Evolutionary conservation across 129 eudicot species (phyloP).

Genomic region (Flaveria bidentis): DNA sequence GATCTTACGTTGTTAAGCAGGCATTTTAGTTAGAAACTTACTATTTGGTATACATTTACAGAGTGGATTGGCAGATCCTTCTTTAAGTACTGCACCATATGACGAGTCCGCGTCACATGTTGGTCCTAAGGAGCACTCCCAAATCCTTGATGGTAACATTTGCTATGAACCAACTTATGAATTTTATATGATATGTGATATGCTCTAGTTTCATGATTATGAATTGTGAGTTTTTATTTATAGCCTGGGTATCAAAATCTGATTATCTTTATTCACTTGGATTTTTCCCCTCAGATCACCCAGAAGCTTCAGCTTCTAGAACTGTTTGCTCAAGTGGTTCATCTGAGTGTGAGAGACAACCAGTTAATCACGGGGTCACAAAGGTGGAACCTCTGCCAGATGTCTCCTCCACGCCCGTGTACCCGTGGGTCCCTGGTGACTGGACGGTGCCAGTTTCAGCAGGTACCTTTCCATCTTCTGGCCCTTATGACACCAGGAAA

Average conservation of each 20-base stretch:
- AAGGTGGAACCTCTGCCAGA: slow-evolving; percentile 40
- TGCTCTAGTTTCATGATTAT: slow-evolving; percentile 9
- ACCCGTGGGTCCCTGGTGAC: slow-evolving; percentile 36
- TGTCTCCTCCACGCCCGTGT: slow-evolving; percentile 40
- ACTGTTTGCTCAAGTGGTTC: slow-evolving; percentile 52
- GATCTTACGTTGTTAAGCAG: background rate
- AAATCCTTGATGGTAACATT: slow-evolving; percentile 16
- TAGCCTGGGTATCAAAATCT: slow-evolving; percentile 5
- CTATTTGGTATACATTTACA: slow-evolving; percentile 30
- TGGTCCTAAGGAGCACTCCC: slow-evolving; percentile 18
- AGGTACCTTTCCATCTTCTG: slow-evolving; percentile 29
- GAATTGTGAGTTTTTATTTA: background rate
- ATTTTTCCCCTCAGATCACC: slow-evolving; percentile 38
- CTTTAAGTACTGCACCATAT: slow-evolving; percentile 20
- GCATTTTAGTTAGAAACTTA: slow-evolving; percentile 26
- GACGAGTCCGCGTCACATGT: slow-evolving; percentile 39
- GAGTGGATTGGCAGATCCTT: slow-evolving; percentile 42
- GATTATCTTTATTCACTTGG: slow-evolving; percentile 20
- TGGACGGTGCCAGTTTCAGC: slow-evolving; percentile 38
- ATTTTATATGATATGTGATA: background rate
- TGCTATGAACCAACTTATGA: slow-evolving; percentile 17
- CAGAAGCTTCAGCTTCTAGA: slow-evolving; percentile 53
- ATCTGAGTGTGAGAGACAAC: slow-evolving; percentile 48
- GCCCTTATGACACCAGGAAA: slow-evolving; percentile 34
- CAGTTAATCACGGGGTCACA: slow-evolving; percentile 29